These are phyloP conservation scores for Pouteria glomerata DNA, from an alignment of 148 eudicot species.

Conservation along the genomic window DNA sequence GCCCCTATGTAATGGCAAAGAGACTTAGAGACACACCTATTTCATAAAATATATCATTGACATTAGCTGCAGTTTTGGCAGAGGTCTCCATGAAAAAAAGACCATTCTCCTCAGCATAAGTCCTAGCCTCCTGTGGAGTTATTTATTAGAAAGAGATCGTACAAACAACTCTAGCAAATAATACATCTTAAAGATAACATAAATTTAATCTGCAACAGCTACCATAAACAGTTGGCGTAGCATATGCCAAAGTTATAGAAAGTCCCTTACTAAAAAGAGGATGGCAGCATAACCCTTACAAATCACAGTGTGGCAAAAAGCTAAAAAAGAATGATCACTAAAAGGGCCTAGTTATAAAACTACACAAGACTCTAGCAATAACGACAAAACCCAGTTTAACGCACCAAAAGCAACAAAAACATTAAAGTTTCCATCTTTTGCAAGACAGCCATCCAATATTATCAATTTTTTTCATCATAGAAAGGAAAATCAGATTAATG, in stretches of 20 bases:
- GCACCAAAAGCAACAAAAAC: neutral
- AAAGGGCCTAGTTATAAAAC: neutral
- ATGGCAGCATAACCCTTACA: neutral
- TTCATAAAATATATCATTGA: constrained; percentile 76
- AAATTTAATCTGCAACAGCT: neutral
- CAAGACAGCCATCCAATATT: no score
- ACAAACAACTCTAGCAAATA: neutral
- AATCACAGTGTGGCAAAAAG: neutral
- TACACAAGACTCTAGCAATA: neutral
- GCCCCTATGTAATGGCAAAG: neutral
- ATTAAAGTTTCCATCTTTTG: neutral
- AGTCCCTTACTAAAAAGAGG: neutral
- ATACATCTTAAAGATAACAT: neutral
- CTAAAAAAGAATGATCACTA: neutral
- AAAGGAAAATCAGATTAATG: no score
- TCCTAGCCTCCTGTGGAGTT: constrained; percentile 65
- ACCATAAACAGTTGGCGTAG: neutral
- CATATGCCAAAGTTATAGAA: neutral
- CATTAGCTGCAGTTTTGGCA: constrained; percentile 87
- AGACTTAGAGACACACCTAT: constrained; percentile 47
- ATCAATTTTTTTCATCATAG: no score
- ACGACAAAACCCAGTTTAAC: neutral
- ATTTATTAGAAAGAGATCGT: neutral
- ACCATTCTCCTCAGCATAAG: constrained; percentile 86
- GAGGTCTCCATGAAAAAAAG: constrained; percentile 91